These are phyloP conservation scores for Penicillium pulvis DNA, from an alignment of 495 filamentous ascomycete genomes.

Conservation along the genomic window DNA sequence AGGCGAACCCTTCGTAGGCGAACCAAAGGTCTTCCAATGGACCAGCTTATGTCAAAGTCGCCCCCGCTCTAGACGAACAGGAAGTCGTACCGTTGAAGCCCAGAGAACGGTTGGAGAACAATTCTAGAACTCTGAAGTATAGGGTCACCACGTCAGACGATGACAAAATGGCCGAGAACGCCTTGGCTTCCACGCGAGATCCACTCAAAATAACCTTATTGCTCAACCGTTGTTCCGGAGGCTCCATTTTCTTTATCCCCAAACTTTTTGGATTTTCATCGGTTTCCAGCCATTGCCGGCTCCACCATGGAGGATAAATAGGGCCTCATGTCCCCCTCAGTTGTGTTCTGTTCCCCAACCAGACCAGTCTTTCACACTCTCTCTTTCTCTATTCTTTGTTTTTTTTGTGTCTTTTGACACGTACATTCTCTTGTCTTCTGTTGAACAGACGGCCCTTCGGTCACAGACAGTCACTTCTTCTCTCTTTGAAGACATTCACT, in stretches of 20 bases:
- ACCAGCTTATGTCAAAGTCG: conserved; percentile 7
- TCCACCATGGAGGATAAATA: conserved; percentile 25
- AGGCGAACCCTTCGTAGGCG: not conserved
- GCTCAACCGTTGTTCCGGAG: conserved; percentile 1
- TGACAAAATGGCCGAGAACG: conserved; percentile 1
- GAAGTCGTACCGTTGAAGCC: not conserved
- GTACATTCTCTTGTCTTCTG: conserved; percentile 19
- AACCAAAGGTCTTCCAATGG: not conserved
- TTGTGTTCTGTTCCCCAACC: conserved; percentile 18
- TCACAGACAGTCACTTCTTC: conserved; percentile 19
- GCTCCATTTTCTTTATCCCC: not conserved
- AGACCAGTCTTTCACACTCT: conserved; percentile 17
- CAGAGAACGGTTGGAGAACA: not conserved
- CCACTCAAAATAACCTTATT: conserved; percentile 9
- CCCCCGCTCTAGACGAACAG: conserved; percentile 7
- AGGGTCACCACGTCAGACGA: not conserved
- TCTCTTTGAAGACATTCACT: conserved; percentile 19
- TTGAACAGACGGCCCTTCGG: conserved; percentile 26
- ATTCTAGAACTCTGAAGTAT: conserved; percentile 1
- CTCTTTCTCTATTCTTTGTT: conserved; percentile 14
- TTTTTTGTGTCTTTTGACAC: conserved; percentile 14
- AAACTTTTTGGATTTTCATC: not conserved
- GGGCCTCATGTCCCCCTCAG: conserved; percentile 4
- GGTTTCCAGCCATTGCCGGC: not conserved
- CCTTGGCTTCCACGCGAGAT: not conserved